phyloP scores from a whole-genome alignment of 768 basidiomycete genomes.

The Trametes gibbosa region DNA sequence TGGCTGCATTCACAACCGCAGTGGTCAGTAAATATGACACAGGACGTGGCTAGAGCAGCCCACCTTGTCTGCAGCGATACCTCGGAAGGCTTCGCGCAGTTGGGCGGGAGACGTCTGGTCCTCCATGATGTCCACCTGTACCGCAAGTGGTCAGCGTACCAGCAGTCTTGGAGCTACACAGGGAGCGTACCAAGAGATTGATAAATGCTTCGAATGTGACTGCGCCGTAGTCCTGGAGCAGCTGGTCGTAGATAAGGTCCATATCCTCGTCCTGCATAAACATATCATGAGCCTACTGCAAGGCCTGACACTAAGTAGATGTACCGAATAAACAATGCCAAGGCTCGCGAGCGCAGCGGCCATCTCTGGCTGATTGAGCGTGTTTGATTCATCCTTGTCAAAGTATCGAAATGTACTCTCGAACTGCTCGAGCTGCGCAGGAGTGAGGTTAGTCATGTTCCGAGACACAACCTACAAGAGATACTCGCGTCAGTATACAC shows the following conservation, averaged over 20 bases:
- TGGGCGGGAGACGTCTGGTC: constrained; percentile 94
- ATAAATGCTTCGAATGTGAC: constrained; percentile 94
- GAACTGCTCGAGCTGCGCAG: constrained; percentile 94
- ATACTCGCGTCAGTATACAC: background rate
- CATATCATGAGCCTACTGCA: background rate
- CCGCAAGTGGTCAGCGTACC: background rate
- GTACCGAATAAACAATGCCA: constrained; percentile 86
- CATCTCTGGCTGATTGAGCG: constrained; percentile 80
- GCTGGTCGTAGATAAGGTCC: constrained; percentile 76
- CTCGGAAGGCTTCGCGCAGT: constrained; percentile 89
- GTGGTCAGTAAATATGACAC: background rate
- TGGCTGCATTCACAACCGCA: constrained; percentile 56
- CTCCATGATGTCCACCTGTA: constrained; percentile 90
- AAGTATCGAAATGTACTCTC: constrained; percentile 98
- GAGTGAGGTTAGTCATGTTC: constrained; percentile 91
- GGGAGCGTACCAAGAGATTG: constrained; percentile 73
- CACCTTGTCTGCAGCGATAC: constrained; percentile 88
- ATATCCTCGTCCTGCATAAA: constrained; percentile 76
- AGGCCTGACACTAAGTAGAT: constrained; percentile 18
- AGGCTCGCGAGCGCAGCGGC: constrained; percentile 92
- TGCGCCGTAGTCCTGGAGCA: constrained; percentile 78
- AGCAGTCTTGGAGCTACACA: background rate
- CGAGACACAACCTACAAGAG: constrained; percentile 79
- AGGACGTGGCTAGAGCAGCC: constrained; percentile 9
- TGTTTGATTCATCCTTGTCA: constrained; percentile 90